These are phyloP conservation scores for Friedmanniomyces endolithicus DNA, from an alignment of 495 filamentous ascomycete species.

Conservation along the genomic window DNA sequence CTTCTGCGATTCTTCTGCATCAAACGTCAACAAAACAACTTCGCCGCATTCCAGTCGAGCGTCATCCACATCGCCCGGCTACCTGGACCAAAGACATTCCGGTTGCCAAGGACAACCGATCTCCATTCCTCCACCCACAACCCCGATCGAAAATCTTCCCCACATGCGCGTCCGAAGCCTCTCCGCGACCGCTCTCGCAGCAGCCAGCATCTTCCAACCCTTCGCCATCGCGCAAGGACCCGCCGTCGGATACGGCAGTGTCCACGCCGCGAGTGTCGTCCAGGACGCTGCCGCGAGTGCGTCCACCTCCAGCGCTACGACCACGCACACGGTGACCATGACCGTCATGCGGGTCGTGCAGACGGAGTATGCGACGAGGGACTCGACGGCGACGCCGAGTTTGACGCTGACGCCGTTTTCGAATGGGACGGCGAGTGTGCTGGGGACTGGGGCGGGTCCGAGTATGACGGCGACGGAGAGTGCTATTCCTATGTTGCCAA, in stretches of 20 bases:
- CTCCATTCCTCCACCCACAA: background rate
- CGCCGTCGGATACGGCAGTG: background rate
- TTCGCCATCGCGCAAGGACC: background rate
- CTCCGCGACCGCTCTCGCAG: constrained; percentile 9
- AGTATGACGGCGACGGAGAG: background rate
- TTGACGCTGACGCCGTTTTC: background rate
- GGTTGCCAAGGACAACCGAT: background rate
- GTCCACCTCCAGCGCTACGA: background rate
- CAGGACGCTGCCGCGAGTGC: background rate
- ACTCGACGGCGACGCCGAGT: background rate
- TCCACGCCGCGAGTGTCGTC: background rate
- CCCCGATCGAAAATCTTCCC: background rate
- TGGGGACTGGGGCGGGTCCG: constrained; percentile 1
- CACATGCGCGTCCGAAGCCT: constrained; percentile 8
- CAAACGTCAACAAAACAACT: constrained; percentile 4
- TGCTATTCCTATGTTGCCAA: background rate
- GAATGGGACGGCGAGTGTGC: constrained; percentile 3
- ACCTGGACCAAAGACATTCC: background rate
- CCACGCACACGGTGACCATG: constrained; percentile 2
- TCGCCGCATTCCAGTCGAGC: constrained; percentile 1
- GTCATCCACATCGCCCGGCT: background rate
- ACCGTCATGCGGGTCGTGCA: constrained; percentile 11
- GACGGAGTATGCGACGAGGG: constrained; percentile 2
- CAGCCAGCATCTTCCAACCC: background rate
- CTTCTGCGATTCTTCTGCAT: background rate